Evolutionary conservation across 352 stramenopile species (phyloP).

Genomic region (Thraustotheca clavata): DNA sequence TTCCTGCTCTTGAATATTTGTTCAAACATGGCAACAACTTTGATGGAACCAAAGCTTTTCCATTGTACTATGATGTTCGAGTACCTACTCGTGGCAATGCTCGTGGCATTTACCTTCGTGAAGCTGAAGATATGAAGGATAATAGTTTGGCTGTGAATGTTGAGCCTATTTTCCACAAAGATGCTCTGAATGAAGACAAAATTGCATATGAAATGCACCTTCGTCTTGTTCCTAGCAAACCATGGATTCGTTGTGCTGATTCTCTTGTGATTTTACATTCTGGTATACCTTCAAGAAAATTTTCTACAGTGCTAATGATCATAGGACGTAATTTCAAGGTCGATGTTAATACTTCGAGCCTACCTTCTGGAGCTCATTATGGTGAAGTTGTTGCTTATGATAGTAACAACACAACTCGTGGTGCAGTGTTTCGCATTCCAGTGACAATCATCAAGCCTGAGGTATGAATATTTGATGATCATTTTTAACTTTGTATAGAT

Average conservation of each 20-base stretch:
- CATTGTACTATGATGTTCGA: constrained; percentile 30
- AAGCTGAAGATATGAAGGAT: constrained; percentile 64
- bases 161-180: constrained; percentile 83
- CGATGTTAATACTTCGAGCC: constrained; percentile 72
- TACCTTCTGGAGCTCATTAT: constrained; percentile 78
- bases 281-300: constrained; percentile 13
- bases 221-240: constrained; percentile 61
- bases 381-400: constrained; percentile 80
- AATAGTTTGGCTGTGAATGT: constrained; percentile 78
- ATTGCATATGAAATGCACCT: constrained; percentile 87
- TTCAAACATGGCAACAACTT: constrained; percentile 37
- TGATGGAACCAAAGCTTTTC: constrained; percentile 56
- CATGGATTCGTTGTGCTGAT: constrained; percentile 83
- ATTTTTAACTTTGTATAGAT: neutral
- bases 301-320: neutral
- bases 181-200: constrained; percentile 65
- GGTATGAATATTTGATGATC: constrained; percentile 18
- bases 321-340: constrained; percentile 82
- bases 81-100: constrained; percentile 31
- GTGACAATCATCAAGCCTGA: constrained; percentile 87
- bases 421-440: constrained; percentile 84
- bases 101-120: constrained; percentile 77
- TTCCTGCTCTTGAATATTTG: constrained; percentile 69
- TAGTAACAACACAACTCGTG: constrained; percentile 45
- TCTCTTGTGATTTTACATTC: constrained; percentile 83